phyloP scores from a whole-genome alignment of 108 stramenopile genomes.

The Pseudonitzschia multiseries region DNA sequence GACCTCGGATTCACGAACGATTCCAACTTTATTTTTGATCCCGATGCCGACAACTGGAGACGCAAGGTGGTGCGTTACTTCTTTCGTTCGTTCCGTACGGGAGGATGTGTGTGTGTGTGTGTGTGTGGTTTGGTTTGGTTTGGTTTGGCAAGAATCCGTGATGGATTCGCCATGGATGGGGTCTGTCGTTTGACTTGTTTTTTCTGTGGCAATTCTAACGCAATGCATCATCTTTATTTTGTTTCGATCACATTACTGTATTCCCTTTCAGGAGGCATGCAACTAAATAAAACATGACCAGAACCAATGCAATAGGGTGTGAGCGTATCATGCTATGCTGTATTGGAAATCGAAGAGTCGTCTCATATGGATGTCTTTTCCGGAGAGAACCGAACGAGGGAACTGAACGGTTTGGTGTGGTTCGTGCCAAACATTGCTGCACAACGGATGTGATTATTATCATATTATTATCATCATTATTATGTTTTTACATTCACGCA shows the following conservation, averaged over 20 bases:
- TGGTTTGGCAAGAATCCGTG: too few species aligned
- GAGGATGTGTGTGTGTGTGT: too few species aligned
- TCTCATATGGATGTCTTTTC: background rate
- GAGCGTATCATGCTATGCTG: background rate
- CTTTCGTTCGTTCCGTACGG: background rate
- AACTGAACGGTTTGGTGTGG: background rate
- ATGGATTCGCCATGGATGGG: too few species aligned
- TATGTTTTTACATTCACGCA: background rate
- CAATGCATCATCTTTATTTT: too few species aligned
- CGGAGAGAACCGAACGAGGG: background rate
- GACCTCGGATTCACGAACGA: conserved; percentile 76
- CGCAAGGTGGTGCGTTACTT: conserved; percentile 70
- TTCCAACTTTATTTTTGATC: conserved; percentile 84
- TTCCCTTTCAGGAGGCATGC: background rate
- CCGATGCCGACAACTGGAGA: conserved; percentile 92
- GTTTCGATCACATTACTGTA: too few species aligned
- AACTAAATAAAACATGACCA: background rate
- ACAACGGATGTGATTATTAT: background rate
- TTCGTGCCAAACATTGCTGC: background rate
- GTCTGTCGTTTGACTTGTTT: too few species aligned
- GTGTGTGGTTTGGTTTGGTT: too few species aligned
- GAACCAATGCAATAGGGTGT: background rate
- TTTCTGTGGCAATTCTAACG: too few species aligned
- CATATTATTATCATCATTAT: too few species aligned
- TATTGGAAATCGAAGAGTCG: background rate